These are phyloP conservation scores for Elaeis guineensis DNA, from an alignment of 176 grass and related monocot genomes.

Conservation along the genomic window DNA sequence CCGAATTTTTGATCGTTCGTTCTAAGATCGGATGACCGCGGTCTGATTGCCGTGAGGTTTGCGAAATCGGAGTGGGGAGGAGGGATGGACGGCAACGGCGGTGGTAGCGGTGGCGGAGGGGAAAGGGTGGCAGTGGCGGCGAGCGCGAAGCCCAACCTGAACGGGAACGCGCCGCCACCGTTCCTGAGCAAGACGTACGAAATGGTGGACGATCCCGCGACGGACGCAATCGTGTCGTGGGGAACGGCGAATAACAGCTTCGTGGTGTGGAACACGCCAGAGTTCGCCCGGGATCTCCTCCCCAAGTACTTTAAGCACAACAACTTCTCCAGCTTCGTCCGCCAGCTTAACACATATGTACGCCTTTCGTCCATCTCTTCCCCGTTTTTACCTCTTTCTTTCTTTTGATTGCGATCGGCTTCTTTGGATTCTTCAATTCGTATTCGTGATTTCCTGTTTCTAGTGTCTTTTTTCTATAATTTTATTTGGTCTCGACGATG, in stretches of 20 bases:
- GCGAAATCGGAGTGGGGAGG: not conserved
- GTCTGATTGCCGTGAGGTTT: not conserved
- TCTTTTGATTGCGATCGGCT: not conserved
- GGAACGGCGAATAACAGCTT: constrained; percentile 77
- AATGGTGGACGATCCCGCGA: constrained; percentile 80
- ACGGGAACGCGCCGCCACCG: constrained; percentile 39
- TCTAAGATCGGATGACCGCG: too few relatives aligned
- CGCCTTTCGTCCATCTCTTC: not conserved
- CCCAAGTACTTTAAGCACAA: constrained; percentile 96
- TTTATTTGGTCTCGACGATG: too few relatives aligned
- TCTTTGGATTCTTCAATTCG: not conserved
- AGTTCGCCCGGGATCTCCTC: constrained; percentile 84
- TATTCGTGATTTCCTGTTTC: not conserved
- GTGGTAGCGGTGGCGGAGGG: not conserved
- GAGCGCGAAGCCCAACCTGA: not conserved
- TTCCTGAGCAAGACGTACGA: constrained; percentile 92
- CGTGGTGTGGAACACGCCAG: constrained; percentile 80
- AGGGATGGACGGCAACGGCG: not conserved
- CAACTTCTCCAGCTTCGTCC: constrained; percentile 88
- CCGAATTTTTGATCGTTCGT: too few relatives aligned
- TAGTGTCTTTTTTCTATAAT: too few relatives aligned
- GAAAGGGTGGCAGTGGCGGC: not conserved
- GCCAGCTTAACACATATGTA: constrained; percentile 92
- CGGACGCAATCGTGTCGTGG: constrained; percentile 66
- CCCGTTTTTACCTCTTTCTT: not conserved